Base-by-base conservation (phyloP, 176 grass and related monocot genomes). In the Rhynchospora pubera region DNA sequence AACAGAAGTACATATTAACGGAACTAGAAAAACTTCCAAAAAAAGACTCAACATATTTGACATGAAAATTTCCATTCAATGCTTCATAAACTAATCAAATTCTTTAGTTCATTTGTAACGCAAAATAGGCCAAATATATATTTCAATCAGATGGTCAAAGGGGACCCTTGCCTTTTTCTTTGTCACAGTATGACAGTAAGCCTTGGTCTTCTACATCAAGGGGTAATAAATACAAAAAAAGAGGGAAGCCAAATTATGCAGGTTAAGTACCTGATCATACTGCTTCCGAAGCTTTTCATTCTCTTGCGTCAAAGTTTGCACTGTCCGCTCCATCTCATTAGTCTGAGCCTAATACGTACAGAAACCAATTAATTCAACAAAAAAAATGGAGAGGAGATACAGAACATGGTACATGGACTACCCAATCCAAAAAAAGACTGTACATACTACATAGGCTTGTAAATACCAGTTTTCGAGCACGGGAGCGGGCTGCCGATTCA, bases 381-480 rank as follows among this genome's bases (percentile, higher is more conserved):
- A 76, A 5, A 56, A 61, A 79, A 32, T 45, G 5, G 14, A 19
- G 5, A 79, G 7, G n/a, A 8, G 28, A 1, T 28, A 28, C 47
- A 39, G 12, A 8, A 12, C 8, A 59, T 7, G 14, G 12, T 14
- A 12, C 8, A 59, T 7, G 14, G 23, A 79, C 15, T 21, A 60
- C 13, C 1, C 5, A 12, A 61, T 34, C 15, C 9, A 9, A 24
- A 55, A 14, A 79, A 5, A 28, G 26, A 57, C 19, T 52, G 22
- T 13, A 24, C 46, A 51, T 51, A 14, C 10, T 13, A 51, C 46
- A 51, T 51, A 14, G 19, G 5, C 10, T 48, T 51, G 46, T 6
- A 48, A 47, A 30, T 76, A 19, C 84, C 73, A 79, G 84, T 45
- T 79, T 85, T 78, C 84, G 68, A 23, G 84, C 84, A 55, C 84